Evolutionary conservation across 331 rosid genomes (phyloP), one percentile per base, ranked within the genome.

Genomic region (Quercus tomentella): DNA sequence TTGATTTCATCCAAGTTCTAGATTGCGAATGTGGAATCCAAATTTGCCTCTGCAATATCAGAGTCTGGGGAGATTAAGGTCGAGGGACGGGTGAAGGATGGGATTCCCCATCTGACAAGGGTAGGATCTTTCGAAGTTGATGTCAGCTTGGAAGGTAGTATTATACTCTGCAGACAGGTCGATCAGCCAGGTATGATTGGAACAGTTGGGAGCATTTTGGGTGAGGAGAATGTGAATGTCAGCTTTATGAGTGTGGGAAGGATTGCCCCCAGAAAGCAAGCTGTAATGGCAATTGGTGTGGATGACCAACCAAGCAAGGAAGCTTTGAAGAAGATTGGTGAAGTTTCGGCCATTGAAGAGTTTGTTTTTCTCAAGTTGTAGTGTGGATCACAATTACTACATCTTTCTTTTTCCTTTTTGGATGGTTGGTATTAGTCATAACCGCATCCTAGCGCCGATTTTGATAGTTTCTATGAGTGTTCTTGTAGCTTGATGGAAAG

Each of bases 161-260:
- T 96, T 54, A 90, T 96, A 9, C 92, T 93, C 12, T 96, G 99
- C 78, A 89, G 98, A 79, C 99, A 96, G 89, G 98, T 96, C 2
- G 97, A 96, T 89, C 98, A 96, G 79, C 99, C 99, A 0, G 99
- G 97, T 58, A 90, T 96, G 91, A 93, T 96, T 16, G 98, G 97
- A 81, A 82, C 30, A 79, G 97, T 96, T 31, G 98, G 98, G 41
- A 91, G 92, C 85, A 73, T 96, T 74, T 80, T 96, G 80, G 99
- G 98, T 22, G 80, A 93, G 72, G 98, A 90, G 84, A 96, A 93
- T 82, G 97, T 96, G 79, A 93, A 93, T 30, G 96, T 93, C 30
- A 88, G 96, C 75, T 93, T 93, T 89, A 93, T 93, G 97, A 93
- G 97, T 43, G 98, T 93, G 0, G 99, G 98, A 80, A 93, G 98